Evolutionary conservation across 1,284 basidiomycete species (phyloP).

Genomic region (Fomitopsis betulina): DNA sequence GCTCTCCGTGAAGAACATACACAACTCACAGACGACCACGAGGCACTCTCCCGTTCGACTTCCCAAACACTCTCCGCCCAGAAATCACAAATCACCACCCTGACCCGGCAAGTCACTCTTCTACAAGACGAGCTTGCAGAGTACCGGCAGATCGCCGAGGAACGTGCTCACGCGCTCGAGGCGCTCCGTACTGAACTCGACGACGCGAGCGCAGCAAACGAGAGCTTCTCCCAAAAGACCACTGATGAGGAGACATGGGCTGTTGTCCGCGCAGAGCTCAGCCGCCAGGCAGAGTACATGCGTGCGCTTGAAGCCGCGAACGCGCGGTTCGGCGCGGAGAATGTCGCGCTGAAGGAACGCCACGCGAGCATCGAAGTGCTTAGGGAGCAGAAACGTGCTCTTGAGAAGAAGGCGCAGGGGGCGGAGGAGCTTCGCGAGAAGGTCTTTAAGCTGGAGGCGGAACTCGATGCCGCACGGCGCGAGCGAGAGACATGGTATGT

Average conservation of each 20-base stretch:
- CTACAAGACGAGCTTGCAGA: conserved; percentile 43
- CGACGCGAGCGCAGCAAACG: conserved; percentile 29
- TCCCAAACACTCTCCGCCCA: conserved; percentile 43
- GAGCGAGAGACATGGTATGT: conserved; percentile 54
- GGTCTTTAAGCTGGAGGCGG: conserved; percentile 54
- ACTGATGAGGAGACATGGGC: conserved; percentile 47
- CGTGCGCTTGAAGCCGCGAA: conserved; percentile 64
- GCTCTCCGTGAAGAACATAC: conserved; percentile 49
- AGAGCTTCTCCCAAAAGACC: conserved; percentile 20
- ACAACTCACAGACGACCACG: conserved; percentile 51
- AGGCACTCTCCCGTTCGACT: conserved; percentile 39
- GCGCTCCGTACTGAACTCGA: conserved; percentile 46
- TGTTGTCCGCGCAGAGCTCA: conserved; percentile 58
- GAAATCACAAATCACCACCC: conserved; percentile 42
- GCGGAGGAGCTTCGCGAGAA: conserved; percentile 55
- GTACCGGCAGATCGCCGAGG: conserved; percentile 35
- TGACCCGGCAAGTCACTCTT: conserved; percentile 37
- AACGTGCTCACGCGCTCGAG: conserved; percentile 36
- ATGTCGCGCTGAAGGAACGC: conserved; percentile 48
- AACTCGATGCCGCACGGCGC: conserved; percentile 51
- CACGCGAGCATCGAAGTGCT: conserved; percentile 64
- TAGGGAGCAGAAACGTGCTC: conserved; percentile 65
- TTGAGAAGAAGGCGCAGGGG: conserved; percentile 52
- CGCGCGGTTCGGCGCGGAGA: conserved; percentile 48
- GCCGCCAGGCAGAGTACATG: conserved; percentile 57